Evolutionary conservation across 2,329 filamentous ascomycete species (phyloP), one percentile per base, ranked within the genome.

Genomic region (Cladosporium austrohemisphaericum): DNA sequence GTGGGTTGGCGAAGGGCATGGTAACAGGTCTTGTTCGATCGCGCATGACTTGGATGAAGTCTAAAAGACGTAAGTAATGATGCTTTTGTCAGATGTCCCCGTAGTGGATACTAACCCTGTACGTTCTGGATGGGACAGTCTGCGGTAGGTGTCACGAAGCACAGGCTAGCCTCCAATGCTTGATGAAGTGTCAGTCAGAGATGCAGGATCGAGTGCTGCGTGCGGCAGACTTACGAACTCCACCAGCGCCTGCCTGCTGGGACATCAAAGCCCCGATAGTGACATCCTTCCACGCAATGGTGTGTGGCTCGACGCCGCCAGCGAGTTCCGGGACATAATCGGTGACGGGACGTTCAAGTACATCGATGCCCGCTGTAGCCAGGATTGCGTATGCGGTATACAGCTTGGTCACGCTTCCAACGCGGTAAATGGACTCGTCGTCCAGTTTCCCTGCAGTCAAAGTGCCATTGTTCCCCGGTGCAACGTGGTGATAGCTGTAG

Each of bases 401-500:
- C 25, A 48, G 14, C 25, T 44, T 41, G 29, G 50, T 33, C 31
- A 55, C 54, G 50, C 25, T 61, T 5, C 46, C 52, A 11, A 32
- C 36, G 28, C 45, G 54, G 22, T 31, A 52, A 11, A 50, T 50
- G 2, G 46, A 50, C 11, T 50, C 35, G 6, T 53, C 47, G 14
- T 53, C 41, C 5, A 53, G 20, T 6, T 16, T 46, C 11, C 41
- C 47, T 13, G 38, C 25, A 0, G 51, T 31, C 7, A 47, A 28
- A 18, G 50, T 38, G 9, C 32, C 49, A 6, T 45, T 55, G 11
- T 26, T 23, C 14, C n/a, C 11, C 2, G 38, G 38, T 20, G 25
- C 38, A 10, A 13, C 67, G 55, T 69, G 65, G 18, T 65, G 65
- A 19, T 68, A 65, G 5, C 63, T 57, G 41, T 65, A 69, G 13